A percentile compares a stretch with the other conserved stretches of the same genome.
These are phyloP conservation scores for Diversispora epigaea DNA, from an alignment of 192 early-diverging fungal species.

Conservation along the genomic window DNA sequence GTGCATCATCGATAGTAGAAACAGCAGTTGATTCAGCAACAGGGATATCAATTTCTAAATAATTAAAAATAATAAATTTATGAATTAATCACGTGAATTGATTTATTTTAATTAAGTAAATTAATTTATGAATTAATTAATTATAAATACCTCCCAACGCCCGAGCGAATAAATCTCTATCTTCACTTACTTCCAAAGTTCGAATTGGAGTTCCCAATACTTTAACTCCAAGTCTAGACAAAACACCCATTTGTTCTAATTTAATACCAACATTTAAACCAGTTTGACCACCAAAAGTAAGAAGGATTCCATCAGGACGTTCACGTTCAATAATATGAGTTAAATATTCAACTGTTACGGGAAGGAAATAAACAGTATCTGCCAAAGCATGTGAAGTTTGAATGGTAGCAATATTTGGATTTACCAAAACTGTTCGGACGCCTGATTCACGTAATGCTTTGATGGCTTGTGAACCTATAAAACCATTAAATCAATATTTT, in stretches of 20 bases:
- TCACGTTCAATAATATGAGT: slow-evolving; percentile 94
- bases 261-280: slow-evolving; percentile 97
- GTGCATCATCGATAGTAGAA: slow-evolving; percentile 77
- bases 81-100: background rate
- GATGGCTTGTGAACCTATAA: slow-evolving; percentile 71
- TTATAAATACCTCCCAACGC: slow-evolving; percentile 50
- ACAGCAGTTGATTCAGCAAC: slow-evolving; percentile 88
- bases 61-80: background rate
- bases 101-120: no score
- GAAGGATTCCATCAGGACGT: slow-evolving; percentile 97
- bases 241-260: slow-evolving; percentile 81
- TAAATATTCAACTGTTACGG: slow-evolving; percentile 92
- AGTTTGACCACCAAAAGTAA: slow-evolving; percentile 98
- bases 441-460: slow-evolving; percentile 97
- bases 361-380: slow-evolving; percentile 97
- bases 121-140: background rate
- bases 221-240: slow-evolving; percentile 83
- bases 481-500: background rate
- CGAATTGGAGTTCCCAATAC: slow-evolving; percentile 94
- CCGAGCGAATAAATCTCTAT: slow-evolving; percentile 91
- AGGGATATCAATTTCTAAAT: slow-evolving; percentile 81
- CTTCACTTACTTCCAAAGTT: slow-evolving; percentile 96
- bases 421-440: slow-evolving; percentile 96
- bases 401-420: slow-evolving; percentile 99
- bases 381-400: slow-evolving; percentile 97